Conservation (phyloP, 345 rosid genomes). For the Hypericum androsaemum region DNA sequence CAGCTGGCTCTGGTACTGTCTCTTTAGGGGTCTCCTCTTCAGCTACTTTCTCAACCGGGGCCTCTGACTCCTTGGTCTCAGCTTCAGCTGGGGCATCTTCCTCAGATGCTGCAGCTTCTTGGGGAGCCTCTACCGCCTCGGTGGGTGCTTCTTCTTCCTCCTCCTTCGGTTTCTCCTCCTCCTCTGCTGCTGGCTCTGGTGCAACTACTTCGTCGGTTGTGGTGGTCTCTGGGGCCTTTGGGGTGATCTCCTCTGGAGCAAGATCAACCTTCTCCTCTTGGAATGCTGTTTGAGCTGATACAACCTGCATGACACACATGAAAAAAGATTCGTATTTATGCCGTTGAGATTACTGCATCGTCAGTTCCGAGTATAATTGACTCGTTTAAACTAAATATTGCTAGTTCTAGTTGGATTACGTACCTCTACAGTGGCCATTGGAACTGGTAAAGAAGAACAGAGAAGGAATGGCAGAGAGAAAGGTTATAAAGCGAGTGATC, state of each 20-base stretch:
- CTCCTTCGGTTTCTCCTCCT: conserved; percentile 12
- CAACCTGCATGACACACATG: conserved; percentile 30
- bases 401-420: too few relatives aligned
- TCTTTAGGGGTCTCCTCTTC: conserved; percentile 24
- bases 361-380: too few relatives aligned
- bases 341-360: neutral
- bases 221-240: conserved; percentile 16
- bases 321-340: neutral
- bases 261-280: conserved; percentile 23
- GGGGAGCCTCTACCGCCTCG: conserved; percentile 11
- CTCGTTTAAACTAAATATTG: too few relatives aligned
- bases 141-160: conserved; percentile 12
- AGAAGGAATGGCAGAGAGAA: neutral
- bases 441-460: neutral
- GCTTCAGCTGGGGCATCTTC: conserved; percentile 20
- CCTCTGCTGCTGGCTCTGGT: conserved; percentile 5
- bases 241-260: conserved; percentile 12
- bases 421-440: conserved; percentile 64
- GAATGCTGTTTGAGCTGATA: conserved; percentile 29
- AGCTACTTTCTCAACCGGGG: conserved; percentile 17
- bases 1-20: conserved; percentile 13
- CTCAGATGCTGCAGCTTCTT: conserved; percentile 1
- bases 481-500: neutral
- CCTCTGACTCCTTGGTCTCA: conserved; percentile 26
- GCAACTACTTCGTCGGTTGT: conserved; percentile 15